These are phyloP conservation scores for Suillus paluster DNA, from an alignment of 768 basidiomycete species.

Conservation along the genomic window DNA sequence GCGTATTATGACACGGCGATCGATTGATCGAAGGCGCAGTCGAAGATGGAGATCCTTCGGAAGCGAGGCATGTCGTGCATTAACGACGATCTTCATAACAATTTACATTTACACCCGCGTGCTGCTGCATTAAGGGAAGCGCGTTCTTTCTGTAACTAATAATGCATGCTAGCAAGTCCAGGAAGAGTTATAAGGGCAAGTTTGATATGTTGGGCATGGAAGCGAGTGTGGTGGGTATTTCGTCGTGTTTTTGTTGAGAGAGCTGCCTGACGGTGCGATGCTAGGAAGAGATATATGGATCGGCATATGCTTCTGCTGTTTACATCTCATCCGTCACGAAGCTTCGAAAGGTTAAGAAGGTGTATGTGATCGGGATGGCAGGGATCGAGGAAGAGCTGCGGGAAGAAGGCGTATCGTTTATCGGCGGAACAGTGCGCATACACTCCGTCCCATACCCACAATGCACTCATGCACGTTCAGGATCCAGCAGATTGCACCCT, in stretches of 20 bases:
- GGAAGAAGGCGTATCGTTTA: constrained; percentile 79
- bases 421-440: constrained; percentile 81
- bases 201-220: constrained; percentile 90
- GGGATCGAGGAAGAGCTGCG: constrained; percentile 93
- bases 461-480: constrained; percentile 43
- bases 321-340: constrained; percentile 90
- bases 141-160: constrained; percentile 92
- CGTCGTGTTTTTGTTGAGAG: background rate
- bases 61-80: constrained; percentile 61
- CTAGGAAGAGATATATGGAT: constrained; percentile 96
- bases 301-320: constrained; percentile 84
- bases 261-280: background rate
- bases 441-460: constrained; percentile 3
- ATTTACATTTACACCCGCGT: background rate
- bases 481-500: constrained; percentile 85
- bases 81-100: constrained; percentile 5
- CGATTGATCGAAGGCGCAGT: constrained; percentile 76
- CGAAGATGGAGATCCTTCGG: constrained; percentile 74
- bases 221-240: constrained; percentile 72
- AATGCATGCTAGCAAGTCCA: constrained; percentile 95
- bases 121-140: constrained; percentile 57
- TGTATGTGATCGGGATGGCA: constrained; percentile 91
- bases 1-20: constrained; percentile 91
- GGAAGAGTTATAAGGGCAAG: constrained; percentile 85
- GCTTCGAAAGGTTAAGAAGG: constrained; percentile 89